Evolutionary conservation across 2,329 filamentous ascomycete species (phyloP).

Genomic region (Penicillium sp.): DNA sequence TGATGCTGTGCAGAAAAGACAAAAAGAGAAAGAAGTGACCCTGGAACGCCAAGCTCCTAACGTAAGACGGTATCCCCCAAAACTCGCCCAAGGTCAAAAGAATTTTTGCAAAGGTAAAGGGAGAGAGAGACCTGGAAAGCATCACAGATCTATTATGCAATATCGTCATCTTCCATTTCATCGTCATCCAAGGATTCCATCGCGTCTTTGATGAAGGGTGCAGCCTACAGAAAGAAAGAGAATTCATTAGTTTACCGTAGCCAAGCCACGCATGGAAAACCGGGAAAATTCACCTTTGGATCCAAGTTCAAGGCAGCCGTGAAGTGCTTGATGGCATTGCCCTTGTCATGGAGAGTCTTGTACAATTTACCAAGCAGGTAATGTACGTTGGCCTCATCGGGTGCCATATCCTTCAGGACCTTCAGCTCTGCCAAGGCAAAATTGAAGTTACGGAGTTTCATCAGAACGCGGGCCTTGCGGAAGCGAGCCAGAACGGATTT

Average conservation of each 20-base stretch:
- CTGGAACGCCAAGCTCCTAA: conserved; percentile 22
- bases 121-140: conserved; percentile 12
- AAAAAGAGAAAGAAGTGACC: conserved; percentile 10
- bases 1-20: conserved; percentile 26
- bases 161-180: conserved; percentile 62
- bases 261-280: background rate
- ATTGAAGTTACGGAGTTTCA: conserved; percentile 70
- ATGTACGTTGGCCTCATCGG: conserved; percentile 94
- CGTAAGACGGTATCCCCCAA: conserved; percentile 10
- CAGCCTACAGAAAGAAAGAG: conserved; percentile 62
- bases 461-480: conserved; percentile 85
- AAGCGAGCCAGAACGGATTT: conserved; percentile 81
- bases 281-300: conserved; percentile 72
- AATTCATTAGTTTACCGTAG: background rate
- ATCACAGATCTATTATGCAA: conserved; percentile 39
- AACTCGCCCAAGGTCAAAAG: conserved; percentile 4
- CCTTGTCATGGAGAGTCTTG: conserved; percentile 61
- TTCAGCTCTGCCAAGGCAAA: conserved; percentile 79
- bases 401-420: conserved; percentile 85
- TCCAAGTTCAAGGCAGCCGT: conserved; percentile 94
- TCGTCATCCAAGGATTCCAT: conserved; percentile 83
- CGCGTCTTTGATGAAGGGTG: conserved; percentile 91
- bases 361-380: conserved; percentile 77
- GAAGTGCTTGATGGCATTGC: conserved; percentile 85
- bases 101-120: conserved; percentile 11